Conservation (phyloP, 257 asterid genomes). For the Salvia miltiorrhiza region DNA sequence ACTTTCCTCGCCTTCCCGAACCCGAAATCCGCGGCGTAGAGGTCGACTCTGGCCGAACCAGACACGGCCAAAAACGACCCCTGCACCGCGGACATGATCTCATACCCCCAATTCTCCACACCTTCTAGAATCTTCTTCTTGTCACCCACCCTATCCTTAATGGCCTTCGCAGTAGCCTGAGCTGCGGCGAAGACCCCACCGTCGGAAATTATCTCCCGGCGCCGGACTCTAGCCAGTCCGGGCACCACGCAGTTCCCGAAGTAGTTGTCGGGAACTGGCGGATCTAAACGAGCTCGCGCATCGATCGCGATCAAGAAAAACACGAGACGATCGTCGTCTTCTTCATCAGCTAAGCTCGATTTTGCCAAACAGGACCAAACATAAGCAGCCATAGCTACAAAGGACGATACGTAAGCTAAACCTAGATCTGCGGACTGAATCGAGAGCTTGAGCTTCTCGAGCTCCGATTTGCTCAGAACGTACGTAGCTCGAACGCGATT, state of each 20-base stretch:
- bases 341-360: conserved; percentile 1
- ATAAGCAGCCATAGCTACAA: conserved; percentile 36
- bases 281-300: conserved; percentile 21
- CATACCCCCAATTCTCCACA: conserved; percentile 5
- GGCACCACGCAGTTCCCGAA: conserved; percentile 26
- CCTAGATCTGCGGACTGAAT: conserved; percentile 22
- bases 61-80: neutral
- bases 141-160: conserved; percentile 18
- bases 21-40: conserved; percentile 37
- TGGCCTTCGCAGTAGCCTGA: conserved; percentile 14
- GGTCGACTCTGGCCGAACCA: conserved; percentile 35
- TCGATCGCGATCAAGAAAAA: conserved; percentile 32
- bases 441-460: conserved; percentile 36
- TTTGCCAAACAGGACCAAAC: conserved; percentile 40
- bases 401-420: conserved; percentile 30
- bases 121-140: conserved; percentile 14
- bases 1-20: conserved; percentile 39
- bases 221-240: conserved; percentile 10
- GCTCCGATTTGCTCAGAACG: conserved; percentile 18
- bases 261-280: conserved; percentile 29
- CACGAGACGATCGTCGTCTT: conserved; percentile 4
- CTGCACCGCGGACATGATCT: neutral
- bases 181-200: conserved; percentile 34
- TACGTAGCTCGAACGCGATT: conserved; percentile 39
- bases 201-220: conserved; percentile 3